Evolutionary conservation across 208 protist genomes (phyloP), one percentile per base, ranked within the genome.

Genomic region (Wallacemonas sp.): DNA sequence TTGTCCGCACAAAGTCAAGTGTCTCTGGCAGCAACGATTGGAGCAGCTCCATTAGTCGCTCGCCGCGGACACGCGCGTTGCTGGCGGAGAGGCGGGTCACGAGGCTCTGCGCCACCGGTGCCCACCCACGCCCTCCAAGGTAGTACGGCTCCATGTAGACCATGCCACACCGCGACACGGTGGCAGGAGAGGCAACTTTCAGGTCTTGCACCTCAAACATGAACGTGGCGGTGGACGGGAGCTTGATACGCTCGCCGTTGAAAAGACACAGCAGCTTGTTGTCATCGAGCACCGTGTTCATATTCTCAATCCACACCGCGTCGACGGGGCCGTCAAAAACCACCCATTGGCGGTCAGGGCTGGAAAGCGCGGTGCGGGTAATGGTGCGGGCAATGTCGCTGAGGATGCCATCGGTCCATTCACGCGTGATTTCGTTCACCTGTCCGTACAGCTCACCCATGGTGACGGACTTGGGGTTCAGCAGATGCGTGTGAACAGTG

Each of bases 211-310:
- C 98, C 75, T 99, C 98, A 70, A 99, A 99, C 81, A 99, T 97
- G 68, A 99, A 96, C 33, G 94, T 89, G 31, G 97, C 91, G 27
- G 91, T 97, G 4, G 68, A 53, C 15, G 92, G 94, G 28, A 99
- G 78, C 70, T 97, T 98, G 73, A 99, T 98, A 65, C 97, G 93
- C 79, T 99, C 97, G 38, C 97, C 95, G 74, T 96, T 98, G 68
- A 98, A 95, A 21, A 99, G 84, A 75, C 97, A 99, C 2, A 99
- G 90, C 67, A 98, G 90, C 82, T 98, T 99, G 85, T 98, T 98
- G 75, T 99, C 98, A 80, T 99, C 98, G 8, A 99, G 81, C 1
- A 99, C 98, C 2, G 98, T 99, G 84, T 99, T 99, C 96, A 99
- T 97, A 71, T 98, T 98, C 75, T 99, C 98, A 88, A 99, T 99